Evolutionary conservation across 2,329 filamentous ascomycete species (phyloP), one percentile per base, ranked within the genome.

Genomic region (Aspergillus sp.): DNA sequence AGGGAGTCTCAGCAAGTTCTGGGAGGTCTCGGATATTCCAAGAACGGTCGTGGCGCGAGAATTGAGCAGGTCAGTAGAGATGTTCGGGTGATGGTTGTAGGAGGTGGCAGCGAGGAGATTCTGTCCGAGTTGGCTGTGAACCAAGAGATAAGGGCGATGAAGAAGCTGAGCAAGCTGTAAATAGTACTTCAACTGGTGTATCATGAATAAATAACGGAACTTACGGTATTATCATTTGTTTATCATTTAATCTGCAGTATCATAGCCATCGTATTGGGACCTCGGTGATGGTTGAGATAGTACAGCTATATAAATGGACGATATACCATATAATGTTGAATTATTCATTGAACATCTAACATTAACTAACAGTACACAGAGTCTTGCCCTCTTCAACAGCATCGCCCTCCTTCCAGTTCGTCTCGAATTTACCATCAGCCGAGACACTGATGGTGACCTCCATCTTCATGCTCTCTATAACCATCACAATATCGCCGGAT

Each of bases 31-130:
- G 82, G 81, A 1, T 84, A 83, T 58, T 78, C 81, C 47, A 79
- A 75, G 44, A 74, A 72, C 40, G 79, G 80, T 0, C 74, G 75
- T 1, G 81, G 81, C 0, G 77, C 76, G 2, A 71, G 78, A 5
- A 74, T 84, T 8, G 82, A 84, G 69, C 81, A 84, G 65, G 80
- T 84, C 41, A 81, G 78, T 62, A 73, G 82, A 0, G 82, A 84
- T 67, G 66, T 84, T 39, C 72, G 82, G 6, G 77, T 81, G 68
- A 80, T 80, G 77, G 80, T 83, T 9, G 75, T 84, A 0, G 81
- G 82, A 3, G 82, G 81, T 11, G 82, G 82, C 0, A 83, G 81
- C 57, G 82, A 84, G 59, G 82, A 84, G 67, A 83, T 84, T 53
- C 73, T 84, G 46, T 75, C 77, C 0, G 81, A 84, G 61, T 62